phyloP scores from a whole-genome alignment of 2,329 filamentous ascomycete species.

The Scytalidium sp. region DNA sequence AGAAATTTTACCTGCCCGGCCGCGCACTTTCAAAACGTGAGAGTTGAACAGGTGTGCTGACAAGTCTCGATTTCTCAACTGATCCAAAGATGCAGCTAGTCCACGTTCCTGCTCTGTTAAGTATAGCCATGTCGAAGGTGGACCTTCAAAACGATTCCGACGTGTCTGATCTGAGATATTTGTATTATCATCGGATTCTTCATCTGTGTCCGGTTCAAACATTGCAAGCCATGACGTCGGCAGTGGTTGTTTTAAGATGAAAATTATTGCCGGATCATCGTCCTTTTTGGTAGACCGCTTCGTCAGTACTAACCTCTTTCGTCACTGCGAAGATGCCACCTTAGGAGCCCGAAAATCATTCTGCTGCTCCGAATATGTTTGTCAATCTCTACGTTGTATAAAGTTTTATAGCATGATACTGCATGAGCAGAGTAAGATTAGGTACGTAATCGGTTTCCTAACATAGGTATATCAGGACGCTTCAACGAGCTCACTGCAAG shows the following conservation, averaged over 20 bases:
- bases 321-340: too few species aligned
- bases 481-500: too few species aligned
- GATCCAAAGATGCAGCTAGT: constrained; percentile 60
- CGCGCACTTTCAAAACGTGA: constrained; percentile 60
- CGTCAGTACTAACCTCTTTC: neutral
- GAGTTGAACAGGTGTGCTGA: constrained; percentile 77
- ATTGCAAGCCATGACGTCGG: neutral
- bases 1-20: neutral
- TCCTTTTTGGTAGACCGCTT: neutral
- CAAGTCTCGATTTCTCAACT: constrained; percentile 63
- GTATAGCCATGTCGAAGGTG: constrained; percentile 62
- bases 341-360: neutral
- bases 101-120: constrained; percentile 61
- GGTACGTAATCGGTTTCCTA: too few species aligned
- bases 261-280: neutral
- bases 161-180: constrained; percentile 47
- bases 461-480: too few species aligned
- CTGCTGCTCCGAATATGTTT: neutral
- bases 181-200: constrained; percentile 40
- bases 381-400: too few species aligned
- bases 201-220: constrained; percentile 41
- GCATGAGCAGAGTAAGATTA: neutral
- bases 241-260: neutral
- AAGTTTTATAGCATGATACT: too few species aligned
- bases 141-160: constrained; percentile 72